Evolutionary conservation across 2,329 filamentous ascomycete species (phyloP), one percentile per base, ranked within the genome.

Genomic region (Setomelanomma holmii): DNA sequence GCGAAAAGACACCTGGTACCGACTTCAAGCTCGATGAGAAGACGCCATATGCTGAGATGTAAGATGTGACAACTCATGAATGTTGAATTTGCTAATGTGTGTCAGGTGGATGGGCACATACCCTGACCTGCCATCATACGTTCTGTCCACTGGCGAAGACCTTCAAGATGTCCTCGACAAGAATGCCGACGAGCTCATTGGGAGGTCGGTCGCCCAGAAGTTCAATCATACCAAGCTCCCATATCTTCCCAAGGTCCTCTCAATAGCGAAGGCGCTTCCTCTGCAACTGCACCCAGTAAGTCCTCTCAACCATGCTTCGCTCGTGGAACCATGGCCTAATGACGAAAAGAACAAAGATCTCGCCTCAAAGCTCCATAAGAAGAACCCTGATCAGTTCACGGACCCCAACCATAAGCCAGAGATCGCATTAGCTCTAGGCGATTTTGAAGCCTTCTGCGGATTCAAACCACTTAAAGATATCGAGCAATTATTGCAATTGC

Each of bases 331-430:
- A n/a, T n/a, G n/a, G 43, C 4, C 53, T 65, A 44, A 66, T 35
- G 17, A 6, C 19, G 1, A 19, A 1, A 17, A 75, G 24, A 84
- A 91, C 75, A 89, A 88, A 65, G 77, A 82, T 0, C 80, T 91
- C 1, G 83, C 89, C 0, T 75, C 80, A 7, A 80, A 86, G 62
- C 80, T 91, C 2, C 87, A 91, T 74, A 69, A 81, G 47, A 71
- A 84, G 58, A 80, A 90, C 47, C 88, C 89, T 0, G 73, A 84
- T 2, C 82, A 85, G 51, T 92, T 89, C 70, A 84, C 83, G 1
- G 89, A 93, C 59, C 76, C 83, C 2, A 92, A 92, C 70, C 89
- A 92, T 78, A 92, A 92, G 74, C 89, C 89, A 1, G 89, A 93
- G 68, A 92, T 93, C 46, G 89, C 89, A 1, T 78, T 93, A 1